Evolutionary conservation across 768 basidiomycete genomes (phyloP), one percentile per base, ranked within the genome.

Genomic region (Clavulina sp.): DNA sequence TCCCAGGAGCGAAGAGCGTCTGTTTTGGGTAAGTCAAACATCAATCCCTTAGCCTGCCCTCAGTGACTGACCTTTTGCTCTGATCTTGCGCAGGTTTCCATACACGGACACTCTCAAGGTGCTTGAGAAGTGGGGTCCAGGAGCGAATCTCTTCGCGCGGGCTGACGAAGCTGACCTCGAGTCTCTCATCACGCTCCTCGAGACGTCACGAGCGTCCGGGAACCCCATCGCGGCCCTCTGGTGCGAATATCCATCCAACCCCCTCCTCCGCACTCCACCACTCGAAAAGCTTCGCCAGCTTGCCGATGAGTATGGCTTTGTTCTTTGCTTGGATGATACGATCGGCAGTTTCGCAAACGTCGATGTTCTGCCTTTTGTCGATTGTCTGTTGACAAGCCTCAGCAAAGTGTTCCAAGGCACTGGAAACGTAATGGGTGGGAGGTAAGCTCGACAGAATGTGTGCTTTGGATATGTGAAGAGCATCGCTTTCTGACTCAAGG

Each of bases 351-450:
- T 92, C 55, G 75, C 85, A 56, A 99, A 96, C 57, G 88, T 96
- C 32, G 82, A 93, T 58, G 81, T 89, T 3, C 68, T 92, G 2
- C 81, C 79, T 16, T 85, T 77, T 55, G 84, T 80, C 5, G 93
- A 97, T 62, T 73, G 97, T 26, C 80, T 93, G 4, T 89, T 81
- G 38, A 89, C 86, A 59, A 92, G 88, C 67, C 65, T 96, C 60
- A 82, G 84, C 21, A 97, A 97, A 69, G 73, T 97, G 28, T 97
- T 99, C 68, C 91, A 87, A 56, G 93, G 93, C 1, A 81, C 84
- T 50, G 76, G 80, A 34, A 96, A 99, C 60, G 88, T 92, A 48
- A 96, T 97, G 93, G 93, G 93, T 41, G 93, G 93, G 61, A 87
- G 86, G 93, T 93, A 59, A 49, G 74, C 69, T 52, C 18, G 5